phyloP scores from a whole-genome alignment of 306 rosid genomes.

The Potentilla sterilis region DNA sequence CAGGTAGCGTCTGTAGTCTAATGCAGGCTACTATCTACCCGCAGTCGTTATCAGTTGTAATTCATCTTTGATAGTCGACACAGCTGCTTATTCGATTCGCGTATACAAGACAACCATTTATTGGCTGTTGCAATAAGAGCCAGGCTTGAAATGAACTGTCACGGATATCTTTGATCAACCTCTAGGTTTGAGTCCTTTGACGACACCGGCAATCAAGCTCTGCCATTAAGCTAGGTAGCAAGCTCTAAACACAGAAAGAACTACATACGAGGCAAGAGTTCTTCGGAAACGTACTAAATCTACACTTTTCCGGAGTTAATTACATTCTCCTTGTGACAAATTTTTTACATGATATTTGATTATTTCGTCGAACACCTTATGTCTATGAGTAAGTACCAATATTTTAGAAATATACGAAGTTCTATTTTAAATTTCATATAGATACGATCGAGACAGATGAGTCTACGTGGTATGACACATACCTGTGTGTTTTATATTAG shows the following conservation, averaged over 20 bases:
- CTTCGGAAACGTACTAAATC: too few relatives aligned
- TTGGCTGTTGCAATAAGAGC: background rate
- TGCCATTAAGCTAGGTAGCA: too few relatives aligned
- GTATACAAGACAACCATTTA: background rate
- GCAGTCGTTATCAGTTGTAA: slow-evolving; percentile 27
- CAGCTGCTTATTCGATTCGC: background rate
- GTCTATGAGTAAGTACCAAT: background rate
- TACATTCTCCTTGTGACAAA: too few relatives aligned
- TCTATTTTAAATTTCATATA: too few relatives aligned
- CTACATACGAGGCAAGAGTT: too few relatives aligned
- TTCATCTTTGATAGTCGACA: background rate
- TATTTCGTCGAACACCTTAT: too few relatives aligned
- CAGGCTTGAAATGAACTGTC: background rate
- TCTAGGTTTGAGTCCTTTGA: background rate
- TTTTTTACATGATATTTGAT: too few relatives aligned
- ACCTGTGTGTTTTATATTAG: background rate
- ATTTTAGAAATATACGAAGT: too few relatives aligned
- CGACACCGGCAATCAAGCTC: background rate
- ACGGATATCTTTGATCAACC: background rate
- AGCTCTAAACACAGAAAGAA: too few relatives aligned
- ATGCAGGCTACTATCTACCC: slow-evolving; percentile 22
- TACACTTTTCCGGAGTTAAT: too few relatives aligned
- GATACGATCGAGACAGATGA: background rate
- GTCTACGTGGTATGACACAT: background rate
- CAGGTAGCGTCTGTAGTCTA: background rate